Evolutionary conservation across 768 basidiomycete genomes (phyloP).

Genomic region (Tricholoma saponaceum): DNA sequence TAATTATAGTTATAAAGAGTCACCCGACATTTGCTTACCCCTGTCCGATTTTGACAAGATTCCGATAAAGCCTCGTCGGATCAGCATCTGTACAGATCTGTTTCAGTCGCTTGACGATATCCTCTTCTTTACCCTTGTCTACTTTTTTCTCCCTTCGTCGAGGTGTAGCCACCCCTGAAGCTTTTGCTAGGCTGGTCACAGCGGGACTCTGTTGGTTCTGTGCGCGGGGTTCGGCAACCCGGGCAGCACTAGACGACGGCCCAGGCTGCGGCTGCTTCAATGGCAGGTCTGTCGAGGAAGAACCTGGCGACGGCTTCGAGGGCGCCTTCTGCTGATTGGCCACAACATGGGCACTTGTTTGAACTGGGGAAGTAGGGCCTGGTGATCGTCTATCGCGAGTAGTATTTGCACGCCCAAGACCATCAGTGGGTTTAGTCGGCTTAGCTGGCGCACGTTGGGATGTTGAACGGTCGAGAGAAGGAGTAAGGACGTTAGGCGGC

Average conservation of each 20-base stretch:
- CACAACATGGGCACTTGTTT: conserved; percentile 18
- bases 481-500: conserved; percentile 58
- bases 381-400: conserved; percentile 59
- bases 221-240: conserved; percentile 29
- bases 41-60: conserved; percentile 95
- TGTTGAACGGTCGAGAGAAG: conserved; percentile 80
- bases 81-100: conserved; percentile 98
- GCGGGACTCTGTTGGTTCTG: conserved; percentile 59
- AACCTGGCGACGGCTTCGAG: conserved; percentile 52
- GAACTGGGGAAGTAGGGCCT: conserved; percentile 25
- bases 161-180: conserved; percentile 74
- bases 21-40: conserved; percentile 54
- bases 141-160: conserved; percentile 85
- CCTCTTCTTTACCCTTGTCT: conserved; percentile 77
- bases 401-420: conserved; percentile 64
- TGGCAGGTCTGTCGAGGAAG: conserved; percentile 55
- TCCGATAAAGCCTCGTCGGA: conserved; percentile 90
- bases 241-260: conserved; percentile 5
- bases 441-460: conserved; percentile 75
- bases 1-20: conserved; percentile 4
- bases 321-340: conserved; percentile 27
- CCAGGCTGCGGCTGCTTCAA: conserved; percentile 32
- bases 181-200: conserved; percentile 61
- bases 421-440: conserved; percentile 39
- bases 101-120: conserved; percentile 87